Conservation (phyloP, 805 yeast genomes). For the Wickerhamomyces queroliae region DNA sequence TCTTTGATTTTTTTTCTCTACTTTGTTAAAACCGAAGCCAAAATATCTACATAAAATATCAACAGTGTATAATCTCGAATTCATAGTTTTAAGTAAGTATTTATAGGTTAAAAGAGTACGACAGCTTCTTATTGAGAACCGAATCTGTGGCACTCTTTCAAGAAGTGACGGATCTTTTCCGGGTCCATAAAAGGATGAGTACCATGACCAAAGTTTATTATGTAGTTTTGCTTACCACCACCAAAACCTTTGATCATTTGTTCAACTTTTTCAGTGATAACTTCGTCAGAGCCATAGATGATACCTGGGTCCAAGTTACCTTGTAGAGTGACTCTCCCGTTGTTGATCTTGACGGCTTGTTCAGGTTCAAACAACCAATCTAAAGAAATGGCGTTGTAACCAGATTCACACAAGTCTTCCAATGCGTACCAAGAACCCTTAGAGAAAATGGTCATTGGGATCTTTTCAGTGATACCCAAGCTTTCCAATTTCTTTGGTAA, state of each 20-base stretch:
- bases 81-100: no score
- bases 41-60: no score
- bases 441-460: slow-evolving; percentile 88
- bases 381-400: slow-evolving; percentile 83
- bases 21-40: no score
- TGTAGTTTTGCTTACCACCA: slow-evolving; percentile 89
- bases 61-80: no score
- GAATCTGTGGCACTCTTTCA: slow-evolving; percentile 80
- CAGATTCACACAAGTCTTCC: slow-evolving; percentile 73
- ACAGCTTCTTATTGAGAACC: slow-evolving; percentile 40
- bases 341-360: slow-evolving; percentile 71
- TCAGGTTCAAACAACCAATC: slow-evolving; percentile 89
- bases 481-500: slow-evolving; percentile 67
- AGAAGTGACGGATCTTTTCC: slow-evolving; percentile 76
- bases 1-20: no score
- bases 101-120: no score
- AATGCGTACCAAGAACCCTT: slow-evolving; percentile 98
- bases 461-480: slow-evolving; percentile 60
- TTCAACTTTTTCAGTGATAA: slow-evolving; percentile 74
- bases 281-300: slow-evolving; percentile 84
- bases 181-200: slow-evolving; percentile 98
- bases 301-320: slow-evolving; percentile 96
- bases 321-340: slow-evolving; percentile 79
- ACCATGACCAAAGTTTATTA: slow-evolving; percentile 96
- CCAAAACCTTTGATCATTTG: slow-evolving; percentile 87